Conservation (phyloP, 768 basidiomycete genomes). For the Ramaria rubella region DNA sequence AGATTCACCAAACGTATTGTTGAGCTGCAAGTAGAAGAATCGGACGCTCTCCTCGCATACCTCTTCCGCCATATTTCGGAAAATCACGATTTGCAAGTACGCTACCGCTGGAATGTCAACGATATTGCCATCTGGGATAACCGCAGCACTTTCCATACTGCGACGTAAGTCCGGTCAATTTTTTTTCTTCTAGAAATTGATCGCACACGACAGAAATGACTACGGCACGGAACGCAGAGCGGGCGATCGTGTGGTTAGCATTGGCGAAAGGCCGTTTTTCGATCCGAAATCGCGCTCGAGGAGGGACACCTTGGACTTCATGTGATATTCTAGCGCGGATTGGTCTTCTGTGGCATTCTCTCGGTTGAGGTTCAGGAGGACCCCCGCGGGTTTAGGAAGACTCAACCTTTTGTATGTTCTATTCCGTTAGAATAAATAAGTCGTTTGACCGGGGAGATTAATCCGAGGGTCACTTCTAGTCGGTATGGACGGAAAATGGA, state of each 20-base stretch:
- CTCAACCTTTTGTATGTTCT: no score
- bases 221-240: constrained; percentile 30
- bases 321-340: no score
- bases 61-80: constrained; percentile 45
- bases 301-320: constrained; percentile 26
- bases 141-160: constrained; percentile 41
- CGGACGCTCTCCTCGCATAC: constrained; percentile 41
- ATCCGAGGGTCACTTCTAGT: no score
- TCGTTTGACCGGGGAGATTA: no score
- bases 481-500: no score
- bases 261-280: constrained; percentile 48
- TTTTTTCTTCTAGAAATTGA: not conserved
- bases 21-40: constrained; percentile 48
- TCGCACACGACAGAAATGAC: constrained; percentile 17
- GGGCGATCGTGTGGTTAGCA: constrained; percentile 47
- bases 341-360: no score
- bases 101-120: constrained; percentile 45
- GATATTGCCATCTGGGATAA: constrained; percentile 62
- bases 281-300: constrained; percentile 35
- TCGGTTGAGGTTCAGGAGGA: no score
- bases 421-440: no score
- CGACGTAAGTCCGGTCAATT: constrained; percentile 16
- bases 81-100: constrained; percentile 54
- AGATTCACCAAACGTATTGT: constrained; percentile 53
- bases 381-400: no score